phyloP scores from a whole-genome alignment of 805 yeast species.

The Wickerhamiella hasegawae region DNA sequence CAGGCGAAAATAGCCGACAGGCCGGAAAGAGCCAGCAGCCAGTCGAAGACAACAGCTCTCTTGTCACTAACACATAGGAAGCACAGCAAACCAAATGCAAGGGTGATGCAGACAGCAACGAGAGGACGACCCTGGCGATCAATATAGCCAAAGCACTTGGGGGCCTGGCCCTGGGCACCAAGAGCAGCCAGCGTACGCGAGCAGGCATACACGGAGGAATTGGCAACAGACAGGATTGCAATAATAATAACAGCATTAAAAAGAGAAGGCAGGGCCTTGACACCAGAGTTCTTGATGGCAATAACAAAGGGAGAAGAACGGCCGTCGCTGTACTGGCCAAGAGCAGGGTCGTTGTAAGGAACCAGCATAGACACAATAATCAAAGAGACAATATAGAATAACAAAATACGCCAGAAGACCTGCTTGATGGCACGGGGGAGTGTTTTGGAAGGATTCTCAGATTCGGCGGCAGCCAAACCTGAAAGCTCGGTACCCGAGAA shows the following conservation, averaged over 20 bases:
- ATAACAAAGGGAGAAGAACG: conserved; percentile 57
- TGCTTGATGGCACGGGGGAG: conserved; percentile 63
- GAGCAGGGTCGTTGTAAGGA: conserved; percentile 36
- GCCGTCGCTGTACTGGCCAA: conserved; percentile 38
- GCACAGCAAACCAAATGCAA: conserved; percentile 33
- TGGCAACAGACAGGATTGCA: conserved; percentile 56
- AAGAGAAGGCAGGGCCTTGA: conserved; percentile 48
- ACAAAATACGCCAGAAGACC: conserved; percentile 61
- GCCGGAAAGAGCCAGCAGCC: conserved; percentile 17
- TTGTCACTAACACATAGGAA: conserved; percentile 37
- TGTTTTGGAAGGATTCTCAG: conserved; percentile 46
- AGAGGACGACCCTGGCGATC: conserved; percentile 61
- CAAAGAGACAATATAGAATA: conserved; percentile 46
- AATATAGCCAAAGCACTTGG: conserved; percentile 40
- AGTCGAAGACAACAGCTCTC: conserved; percentile 15
- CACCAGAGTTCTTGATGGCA: conserved; percentile 48
- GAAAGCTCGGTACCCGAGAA: conserved; percentile 60
- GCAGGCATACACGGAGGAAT: conserved; percentile 50
- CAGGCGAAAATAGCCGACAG: conserved; percentile 15
- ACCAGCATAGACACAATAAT: conserved; percentile 49
- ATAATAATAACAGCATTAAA: conserved; percentile 55
- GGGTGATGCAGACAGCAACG: conserved; percentile 33
- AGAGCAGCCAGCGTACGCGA: conserved; percentile 52
- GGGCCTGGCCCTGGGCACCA: conserved; percentile 49
- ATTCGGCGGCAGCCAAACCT: conserved; percentile 63